These are phyloP conservation scores for Mycena citricolor DNA, from an alignment of 1,284 basidiomycete genomes.

Conservation along the genomic window DNA sequence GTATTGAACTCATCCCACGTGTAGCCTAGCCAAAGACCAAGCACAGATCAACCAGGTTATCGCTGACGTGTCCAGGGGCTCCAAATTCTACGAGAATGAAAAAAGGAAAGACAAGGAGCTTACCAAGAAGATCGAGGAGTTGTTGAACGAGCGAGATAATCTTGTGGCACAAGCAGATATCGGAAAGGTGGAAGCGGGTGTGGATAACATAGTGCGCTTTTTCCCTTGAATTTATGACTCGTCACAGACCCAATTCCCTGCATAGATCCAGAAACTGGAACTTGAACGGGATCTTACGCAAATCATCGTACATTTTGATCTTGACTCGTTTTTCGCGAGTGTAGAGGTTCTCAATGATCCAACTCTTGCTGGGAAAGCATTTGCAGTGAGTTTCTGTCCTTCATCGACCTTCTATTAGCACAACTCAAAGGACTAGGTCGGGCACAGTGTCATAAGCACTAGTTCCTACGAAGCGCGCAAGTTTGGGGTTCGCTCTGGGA, in stretches of 20 bases:
- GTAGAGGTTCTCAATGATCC: conserved; percentile 84
- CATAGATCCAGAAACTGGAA: conserved; percentile 76
- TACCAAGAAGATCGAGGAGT: conserved; percentile 66
- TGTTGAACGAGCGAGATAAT: conserved; percentile 68
- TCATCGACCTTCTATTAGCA: neutral
- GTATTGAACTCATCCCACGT: conserved; percentile 3
- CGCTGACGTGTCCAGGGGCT: conserved; percentile 79
- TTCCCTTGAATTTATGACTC: neutral
- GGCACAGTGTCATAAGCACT: conserved; percentile 77
- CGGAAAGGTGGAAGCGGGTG: conserved; percentile 57
- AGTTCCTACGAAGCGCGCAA: conserved; percentile 92
- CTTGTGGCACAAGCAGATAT: conserved; percentile 52
- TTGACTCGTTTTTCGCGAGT: conserved; percentile 72
- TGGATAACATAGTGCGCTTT: conserved; percentile 49
- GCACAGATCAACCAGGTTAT: conserved; percentile 78
- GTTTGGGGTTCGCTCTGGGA: conserved; percentile 85
- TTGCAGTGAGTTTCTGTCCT: conserved; percentile 67
- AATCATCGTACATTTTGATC: conserved; percentile 84
- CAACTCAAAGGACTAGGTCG: conserved; percentile 49
- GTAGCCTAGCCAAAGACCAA: conserved; percentile 73
- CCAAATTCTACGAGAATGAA: conserved; percentile 85
- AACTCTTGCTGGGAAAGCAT: conserved; percentile 77
- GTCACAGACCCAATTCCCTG: conserved; percentile 4
- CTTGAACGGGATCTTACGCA: conserved; percentile 77
- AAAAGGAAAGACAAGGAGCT: conserved; percentile 81